Conservation (phyloP, 176 grass and related monocot genomes). For the Pontederia paniculata region DNA sequence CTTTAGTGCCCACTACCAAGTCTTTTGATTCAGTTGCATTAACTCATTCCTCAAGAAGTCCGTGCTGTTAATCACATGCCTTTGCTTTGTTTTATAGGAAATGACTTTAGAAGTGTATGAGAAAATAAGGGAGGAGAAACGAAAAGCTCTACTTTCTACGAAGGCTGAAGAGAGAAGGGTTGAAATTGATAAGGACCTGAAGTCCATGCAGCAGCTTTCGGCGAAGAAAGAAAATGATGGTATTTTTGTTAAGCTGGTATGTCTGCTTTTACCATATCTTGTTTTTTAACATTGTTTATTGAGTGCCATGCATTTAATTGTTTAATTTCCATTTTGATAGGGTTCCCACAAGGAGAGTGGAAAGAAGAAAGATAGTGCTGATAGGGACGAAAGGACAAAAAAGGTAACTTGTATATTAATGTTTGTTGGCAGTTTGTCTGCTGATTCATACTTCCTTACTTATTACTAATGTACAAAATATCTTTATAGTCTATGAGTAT, state of each 20-base stretch:
- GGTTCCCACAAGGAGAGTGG: conserved; percentile 63
- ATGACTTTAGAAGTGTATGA: conserved; percentile 91
- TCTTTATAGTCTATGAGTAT: conserved; percentile 50
- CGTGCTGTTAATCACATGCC: background rate
- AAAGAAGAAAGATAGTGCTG: conserved; percentile 75
- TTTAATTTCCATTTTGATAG: conserved; percentile 22
- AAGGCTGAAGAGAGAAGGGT: conserved; percentile 80
- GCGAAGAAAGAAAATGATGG: conserved; percentile 52
- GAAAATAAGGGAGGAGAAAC: conserved; percentile 69
- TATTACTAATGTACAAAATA: background rate
- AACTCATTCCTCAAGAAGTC: background rate
- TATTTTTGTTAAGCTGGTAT: conserved; percentile 82
- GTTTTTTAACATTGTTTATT: background rate
- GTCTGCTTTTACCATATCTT: background rate
- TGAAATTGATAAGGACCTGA: conserved; percentile 76
- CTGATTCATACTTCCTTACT: background rate
- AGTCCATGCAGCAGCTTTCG: conserved; percentile 62
- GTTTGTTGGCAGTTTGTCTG: background rate
- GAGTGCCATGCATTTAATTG: background rate
- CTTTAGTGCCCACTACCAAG: no score
- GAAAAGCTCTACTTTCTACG: conserved; percentile 55
- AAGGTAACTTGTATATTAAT: conserved; percentile 39
- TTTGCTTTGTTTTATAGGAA: conserved; percentile 32
- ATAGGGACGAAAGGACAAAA: conserved; percentile 67
- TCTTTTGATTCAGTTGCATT: background rate